Evolutionary conservation across 1,284 basidiomycete genomes (phyloP).

Genomic region (Sporisorium reilianum): DNA sequence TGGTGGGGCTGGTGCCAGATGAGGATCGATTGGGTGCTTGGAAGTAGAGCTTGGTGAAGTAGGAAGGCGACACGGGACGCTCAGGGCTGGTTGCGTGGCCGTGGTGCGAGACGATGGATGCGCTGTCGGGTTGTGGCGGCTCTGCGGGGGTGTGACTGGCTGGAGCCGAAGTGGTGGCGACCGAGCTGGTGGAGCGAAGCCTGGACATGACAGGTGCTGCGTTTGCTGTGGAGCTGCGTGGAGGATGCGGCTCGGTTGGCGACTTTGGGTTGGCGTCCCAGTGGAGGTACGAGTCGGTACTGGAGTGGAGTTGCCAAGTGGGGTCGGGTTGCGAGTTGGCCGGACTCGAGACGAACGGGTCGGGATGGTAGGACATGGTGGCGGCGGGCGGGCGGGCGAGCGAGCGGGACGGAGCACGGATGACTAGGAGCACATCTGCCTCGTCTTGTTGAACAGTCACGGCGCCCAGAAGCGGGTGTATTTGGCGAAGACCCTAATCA

Average conservation of each 20-base stretch:
- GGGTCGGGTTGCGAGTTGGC: slow-evolving; percentile 17
- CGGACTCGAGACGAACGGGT: slow-evolving; percentile 33
- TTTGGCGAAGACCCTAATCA: background rate
- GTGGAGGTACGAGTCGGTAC: slow-evolving; percentile 46
- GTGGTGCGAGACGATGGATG: slow-evolving; percentile 30
- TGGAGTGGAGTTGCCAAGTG: slow-evolving; percentile 41
- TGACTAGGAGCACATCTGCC: slow-evolving; percentile 6
- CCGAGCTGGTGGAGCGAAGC: slow-evolving; percentile 25
- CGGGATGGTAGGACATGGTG: slow-evolving; percentile 42
- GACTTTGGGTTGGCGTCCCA: slow-evolving; percentile 26
- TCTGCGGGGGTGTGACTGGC: slow-evolving; percentile 20
- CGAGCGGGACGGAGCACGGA: background rate
- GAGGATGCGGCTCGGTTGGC: slow-evolving; percentile 8
- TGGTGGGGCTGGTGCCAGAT: slow-evolving; percentile 42
- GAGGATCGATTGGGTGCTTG: slow-evolving; percentile 26
- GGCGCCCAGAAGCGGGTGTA: slow-evolving; percentile 7
- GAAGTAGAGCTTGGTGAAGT: slow-evolving; percentile 47
- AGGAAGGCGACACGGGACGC: slow-evolving; percentile 41
- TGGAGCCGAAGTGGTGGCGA: slow-evolving; percentile 5
- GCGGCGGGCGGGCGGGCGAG: background rate
- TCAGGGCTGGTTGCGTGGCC: slow-evolving; percentile 35
- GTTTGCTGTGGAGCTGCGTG: slow-evolving; percentile 7
- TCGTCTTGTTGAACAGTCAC: background rate
- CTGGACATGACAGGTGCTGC: slow-evolving; percentile 18
- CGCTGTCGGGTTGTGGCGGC: slow-evolving; percentile 14